A percentile compares a stretch with the other conserved stretches of the same genome.
Evolutionary conservation across 2,329 filamentous ascomycete species (phyloP).

Genomic region (Microdochium paspali): DNA sequence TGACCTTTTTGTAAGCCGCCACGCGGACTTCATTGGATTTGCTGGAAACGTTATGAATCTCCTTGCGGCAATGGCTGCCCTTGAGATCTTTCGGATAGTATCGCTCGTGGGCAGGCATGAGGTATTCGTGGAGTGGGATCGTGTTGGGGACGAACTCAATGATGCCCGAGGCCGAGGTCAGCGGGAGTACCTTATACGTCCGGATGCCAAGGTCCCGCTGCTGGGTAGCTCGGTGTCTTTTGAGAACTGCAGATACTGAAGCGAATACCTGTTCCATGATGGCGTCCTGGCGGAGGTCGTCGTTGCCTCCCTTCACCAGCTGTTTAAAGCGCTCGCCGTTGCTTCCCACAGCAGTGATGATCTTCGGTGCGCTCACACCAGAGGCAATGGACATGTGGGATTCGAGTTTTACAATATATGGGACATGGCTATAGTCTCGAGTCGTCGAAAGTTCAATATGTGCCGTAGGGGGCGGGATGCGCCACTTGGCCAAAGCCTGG

Average conservation of each 20-base stretch:
- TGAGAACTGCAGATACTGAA: constrained; percentile 83
- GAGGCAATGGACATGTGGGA: constrained; percentile 75
- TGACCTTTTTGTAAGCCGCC: constrained; percentile 66
- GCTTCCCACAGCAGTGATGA: constrained; percentile 71
- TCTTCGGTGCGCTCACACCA: constrained; percentile 88
- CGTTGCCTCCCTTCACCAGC: constrained; percentile 89
- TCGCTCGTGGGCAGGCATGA: constrained; percentile 80
- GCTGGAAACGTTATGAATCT: constrained; percentile 65
- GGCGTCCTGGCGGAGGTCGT: constrained; percentile 92
- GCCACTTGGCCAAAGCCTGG: constrained; percentile 51
- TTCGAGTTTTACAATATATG: constrained; percentile 64
- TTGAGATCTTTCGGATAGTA: constrained; percentile 83
- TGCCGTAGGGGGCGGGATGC: constrained; percentile 83
- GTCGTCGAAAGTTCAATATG: constrained; percentile 65
- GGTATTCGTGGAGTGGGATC: constrained; percentile 80
- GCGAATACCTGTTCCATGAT: constrained; percentile 99
- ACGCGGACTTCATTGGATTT: constrained; percentile 63
- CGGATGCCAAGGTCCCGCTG: constrained; percentile 84
- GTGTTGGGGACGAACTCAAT: constrained; percentile 98
- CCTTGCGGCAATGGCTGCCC: constrained; percentile 64
- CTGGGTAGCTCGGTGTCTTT: constrained; percentile 75
- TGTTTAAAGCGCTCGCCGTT: constrained; percentile 80
- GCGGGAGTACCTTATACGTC: constrained; percentile 92
- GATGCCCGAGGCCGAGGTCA: constrained; percentile 76
- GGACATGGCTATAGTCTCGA: constrained; percentile 67